These are phyloP conservation scores for Trematosphaeria pertusa DNA, from an alignment of 2,329 filamentous ascomycete genomes.

Conservation along the genomic window DNA sequence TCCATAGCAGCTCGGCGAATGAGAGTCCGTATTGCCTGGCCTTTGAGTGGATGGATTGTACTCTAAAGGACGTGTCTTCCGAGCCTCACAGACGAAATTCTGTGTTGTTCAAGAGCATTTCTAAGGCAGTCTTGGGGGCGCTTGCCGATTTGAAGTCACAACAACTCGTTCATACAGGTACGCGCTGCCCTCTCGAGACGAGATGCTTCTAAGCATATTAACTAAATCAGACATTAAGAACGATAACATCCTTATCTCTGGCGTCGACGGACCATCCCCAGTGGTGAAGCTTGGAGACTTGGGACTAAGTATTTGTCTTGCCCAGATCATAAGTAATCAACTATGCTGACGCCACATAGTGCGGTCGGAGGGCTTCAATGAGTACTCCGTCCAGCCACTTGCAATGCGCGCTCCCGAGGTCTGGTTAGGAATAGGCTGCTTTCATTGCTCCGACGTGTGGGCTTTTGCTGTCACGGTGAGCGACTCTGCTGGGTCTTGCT, in stretches of 20 bases:
- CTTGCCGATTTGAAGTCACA: constrained; percentile 7
- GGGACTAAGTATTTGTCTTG: constrained; percentile 2
- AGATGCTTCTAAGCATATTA: not conserved
- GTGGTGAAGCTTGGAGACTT: constrained; percentile 7
- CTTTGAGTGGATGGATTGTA: constrained; percentile 8
- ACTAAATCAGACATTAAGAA: constrained; percentile 7
- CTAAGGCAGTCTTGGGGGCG: constrained; percentile 2
- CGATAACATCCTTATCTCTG: constrained; percentile 11
- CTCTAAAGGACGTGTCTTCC: constrained; percentile 8
- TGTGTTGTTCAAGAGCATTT: constrained; percentile 5
- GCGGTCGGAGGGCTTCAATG: constrained; percentile 5
- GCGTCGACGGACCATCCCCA: constrained; percentile 2
- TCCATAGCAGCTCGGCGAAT: not conserved
- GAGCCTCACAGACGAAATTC: constrained; percentile 4
- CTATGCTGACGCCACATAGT: constrained; percentile 2
- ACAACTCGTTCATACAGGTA: constrained; percentile 7
- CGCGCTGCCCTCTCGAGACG: not conserved
- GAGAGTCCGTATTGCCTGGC: constrained; percentile 4
- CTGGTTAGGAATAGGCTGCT: constrained; percentile 11
- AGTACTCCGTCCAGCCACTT: constrained; percentile 7
- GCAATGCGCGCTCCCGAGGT: constrained; percentile 11
- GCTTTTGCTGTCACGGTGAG: constrained; percentile 10
- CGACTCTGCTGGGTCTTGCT: constrained; percentile 1
- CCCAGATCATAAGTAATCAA: not conserved
- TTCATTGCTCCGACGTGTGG: constrained; percentile 11